A percentile compares a stretch with the other conserved stretches of the same genome.
Evolutionary conservation across 2,329 filamentous ascomycete genomes (phyloP).

Genomic region (Lasiodiplodia gonubiensis): DNA sequence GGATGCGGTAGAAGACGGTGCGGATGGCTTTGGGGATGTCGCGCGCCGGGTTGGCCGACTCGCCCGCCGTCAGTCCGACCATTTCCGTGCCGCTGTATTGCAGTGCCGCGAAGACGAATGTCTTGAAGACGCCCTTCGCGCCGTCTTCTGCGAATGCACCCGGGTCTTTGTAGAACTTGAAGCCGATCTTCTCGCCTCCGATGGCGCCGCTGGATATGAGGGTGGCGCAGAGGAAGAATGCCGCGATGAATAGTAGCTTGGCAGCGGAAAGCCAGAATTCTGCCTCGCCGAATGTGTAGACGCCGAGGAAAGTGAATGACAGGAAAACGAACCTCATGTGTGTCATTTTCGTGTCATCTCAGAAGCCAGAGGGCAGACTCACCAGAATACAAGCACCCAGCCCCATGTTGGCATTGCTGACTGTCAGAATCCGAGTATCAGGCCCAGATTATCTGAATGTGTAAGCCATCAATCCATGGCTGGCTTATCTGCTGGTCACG

Average conservation of each 20-base stretch:
- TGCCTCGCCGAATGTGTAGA: slow-evolving; percentile 86
- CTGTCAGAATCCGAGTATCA: neutral
- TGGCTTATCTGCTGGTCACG: slow-evolving; percentile 76
- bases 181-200: slow-evolving; percentile 75
- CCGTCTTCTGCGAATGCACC: slow-evolving; percentile 83
- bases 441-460: neutral
- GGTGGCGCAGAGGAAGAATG: slow-evolving; percentile 86
- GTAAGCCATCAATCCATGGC: neutral
- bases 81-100: slow-evolving; percentile 78
- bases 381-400: slow-evolving; percentile 63
- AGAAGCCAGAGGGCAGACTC: neutral
- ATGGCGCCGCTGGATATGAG: slow-evolving; percentile 76
- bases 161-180: slow-evolving; percentile 74
- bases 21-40: slow-evolving; percentile 88
- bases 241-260: slow-evolving; percentile 88
- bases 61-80: slow-evolving; percentile 77
- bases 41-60: slow-evolving; percentile 79
- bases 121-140: slow-evolving; percentile 79
- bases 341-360: neutral
- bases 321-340: slow-evolving; percentile 68
- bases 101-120: slow-evolving; percentile 78
- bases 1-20: slow-evolving; percentile 95
- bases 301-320: slow-evolving; percentile 68
- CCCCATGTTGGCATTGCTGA: slow-evolving; percentile 46
- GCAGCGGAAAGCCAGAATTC: slow-evolving; percentile 87